Conservation (phyloP, 2,329 filamentous ascomycete genomes). For the Talaromyces sp. region DNA sequence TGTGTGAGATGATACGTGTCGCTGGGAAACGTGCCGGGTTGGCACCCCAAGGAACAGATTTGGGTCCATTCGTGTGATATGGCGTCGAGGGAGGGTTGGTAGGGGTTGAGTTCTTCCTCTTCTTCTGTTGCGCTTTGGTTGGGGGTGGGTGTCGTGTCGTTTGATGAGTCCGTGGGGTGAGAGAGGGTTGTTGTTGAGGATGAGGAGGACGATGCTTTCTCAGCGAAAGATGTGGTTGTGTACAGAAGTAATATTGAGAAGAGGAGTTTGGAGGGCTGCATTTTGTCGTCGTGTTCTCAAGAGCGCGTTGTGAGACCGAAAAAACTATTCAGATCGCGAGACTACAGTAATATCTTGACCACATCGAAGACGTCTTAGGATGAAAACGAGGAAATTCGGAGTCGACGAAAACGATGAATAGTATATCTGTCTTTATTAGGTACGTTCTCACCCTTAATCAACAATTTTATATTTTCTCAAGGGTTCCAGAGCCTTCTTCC, state of each 20-base stretch:
- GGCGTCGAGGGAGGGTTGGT: slow-evolving; percentile 11
- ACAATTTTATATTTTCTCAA: background rate
- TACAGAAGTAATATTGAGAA: slow-evolving; percentile 1
- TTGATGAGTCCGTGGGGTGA: background rate
- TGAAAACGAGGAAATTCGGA: background rate
- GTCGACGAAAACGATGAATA: no score
- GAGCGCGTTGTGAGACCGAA: background rate
- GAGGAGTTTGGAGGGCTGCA: slow-evolving; percentile 2
- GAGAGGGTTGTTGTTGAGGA: background rate
- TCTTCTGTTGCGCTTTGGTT: background rate
- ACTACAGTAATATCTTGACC: background rate
- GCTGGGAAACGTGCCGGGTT: slow-evolving; percentile 14
- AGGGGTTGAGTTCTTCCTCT: background rate
- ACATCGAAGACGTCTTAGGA: background rate
- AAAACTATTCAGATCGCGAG: background rate
- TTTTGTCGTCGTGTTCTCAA: background rate
- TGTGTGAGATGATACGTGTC: slow-evolving; percentile 9
- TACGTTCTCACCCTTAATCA: slow-evolving; percentile 7
- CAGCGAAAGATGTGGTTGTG: background rate
- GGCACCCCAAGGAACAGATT: slow-evolving; percentile 12
- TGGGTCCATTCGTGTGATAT: slow-evolving; percentile 14
- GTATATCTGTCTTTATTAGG: slow-evolving; percentile 4
- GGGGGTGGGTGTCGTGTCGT: background rate
- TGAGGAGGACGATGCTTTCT: background rate
- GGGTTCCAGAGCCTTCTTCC: background rate